Base-by-base conservation (phyloP, 768 basidiomycete genomes). In the Rhodosporidiobolus odoratus region DNA sequence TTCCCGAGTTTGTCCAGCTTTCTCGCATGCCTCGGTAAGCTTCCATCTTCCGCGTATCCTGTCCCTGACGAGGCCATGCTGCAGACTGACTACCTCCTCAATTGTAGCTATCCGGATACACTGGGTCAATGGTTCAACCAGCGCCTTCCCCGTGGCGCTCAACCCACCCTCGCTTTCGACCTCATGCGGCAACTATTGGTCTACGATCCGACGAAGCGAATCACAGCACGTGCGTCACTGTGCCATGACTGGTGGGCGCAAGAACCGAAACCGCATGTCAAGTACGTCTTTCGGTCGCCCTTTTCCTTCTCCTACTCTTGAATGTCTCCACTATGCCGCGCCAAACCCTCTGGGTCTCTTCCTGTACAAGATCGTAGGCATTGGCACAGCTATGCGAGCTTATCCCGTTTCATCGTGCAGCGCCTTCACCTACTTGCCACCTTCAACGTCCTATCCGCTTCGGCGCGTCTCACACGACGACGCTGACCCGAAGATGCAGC, bases 391-490 rank as follows among this genome's bases (percentile, higher is more conserved):
- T n/a, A n/a, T n/a, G n/a, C n/a, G n/a, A n/a, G n/a, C n/a, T n/a
- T 37, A n/a, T 50, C 27, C 13, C 43, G 12, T 45, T 25, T 50
- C 50, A 37, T 40, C 47, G 71, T 30, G 52, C 69, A 94, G 90
- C 76, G 91, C 89, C 0, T 94, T 95, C 79, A 84, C 87, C 48
- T 82, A 84, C 5, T 83, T 88, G 27, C 82, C 83, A 0, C 76
- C 84, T 1, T 83, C 85, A 61, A 88, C 91, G 72, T 83, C 87
- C 19, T 94, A 93, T 41, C 94, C 94, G 0, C 87, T 87, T 48
- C 83, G 93, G 38, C 86, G 92, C 50, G 94, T 97, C 61, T 90
- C 92, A 2, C 89, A 92, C 76, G 95, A 97, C 78, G 93, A 97
- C 34, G 58, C 67, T 15, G 77, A 77, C 59, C 77, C 77, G 16